Base-by-base conservation (phyloP, 2,329 filamentous ascomycete genomes). In the Sarocladiaceae sp. region DNA sequence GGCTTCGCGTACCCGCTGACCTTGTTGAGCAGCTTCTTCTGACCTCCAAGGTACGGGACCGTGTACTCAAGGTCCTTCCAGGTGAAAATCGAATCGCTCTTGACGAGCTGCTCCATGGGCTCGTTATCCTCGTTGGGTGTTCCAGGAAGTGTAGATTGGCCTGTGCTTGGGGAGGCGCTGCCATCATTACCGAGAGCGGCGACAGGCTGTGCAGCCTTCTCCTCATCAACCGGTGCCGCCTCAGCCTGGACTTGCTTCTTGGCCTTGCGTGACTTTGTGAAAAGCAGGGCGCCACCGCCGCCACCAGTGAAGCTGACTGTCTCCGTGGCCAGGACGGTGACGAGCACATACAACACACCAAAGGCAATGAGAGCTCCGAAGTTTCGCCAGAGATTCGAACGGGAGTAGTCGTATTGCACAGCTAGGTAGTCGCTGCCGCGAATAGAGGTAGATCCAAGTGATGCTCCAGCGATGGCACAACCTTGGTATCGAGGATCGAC, bases 1-100 rank as follows among this genome's bases (percentile, higher is more conserved):
- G 90, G 90, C 61, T 90, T 91, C 1, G 84, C 88, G 58, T 88
- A 93, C 1, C 90, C 90, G 53, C 77, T 85, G 54, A 94, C 81
- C 4, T 83, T 62, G 52, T 65, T 61, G 11, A 66, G 60, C 0
- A 73, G 60, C 31, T 62, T 59, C 50, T 64, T 65, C 20, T 66
- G 61, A 0, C 67, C 66, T 13, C 58, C 59, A 2, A 56, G 52
- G 28, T 60, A 61, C 1, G 86, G 86, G 1, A 93, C 86, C 0
- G 82, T 87, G 63, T 90, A 93, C 46, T 85, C 75, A 23, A 90
- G 75, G 58, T 90, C 73, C 35, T 78, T 74, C 83, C 85, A 90
- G 3, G 86, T 90, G 65, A 90, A 90, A 52, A 87, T 56, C 6
- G 62, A 59, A 54, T 61, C 46, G 55, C 69, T 63, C 51, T 64